phyloP scores from a whole-genome alignment of 116 monocot species.

The Papilionanthe hybrid region DNA sequence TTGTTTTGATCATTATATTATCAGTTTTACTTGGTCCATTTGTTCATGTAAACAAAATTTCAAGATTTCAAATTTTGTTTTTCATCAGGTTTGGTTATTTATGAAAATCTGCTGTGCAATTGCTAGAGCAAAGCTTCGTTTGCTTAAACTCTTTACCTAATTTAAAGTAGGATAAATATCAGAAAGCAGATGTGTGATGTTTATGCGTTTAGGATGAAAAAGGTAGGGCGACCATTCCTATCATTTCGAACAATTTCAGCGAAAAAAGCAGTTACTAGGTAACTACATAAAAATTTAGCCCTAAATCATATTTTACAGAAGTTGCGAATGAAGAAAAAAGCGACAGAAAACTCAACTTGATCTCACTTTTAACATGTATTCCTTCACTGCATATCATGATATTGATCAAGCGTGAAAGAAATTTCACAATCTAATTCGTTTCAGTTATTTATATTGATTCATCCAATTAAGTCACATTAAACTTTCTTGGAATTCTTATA shows the following conservation, averaged over 20 bases:
- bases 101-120: background rate
- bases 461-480: background rate
- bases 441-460: background rate
- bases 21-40: background rate
- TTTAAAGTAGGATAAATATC: too few species aligned
- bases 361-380: background rate
- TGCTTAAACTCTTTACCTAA: too few species aligned
- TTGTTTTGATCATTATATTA: background rate
- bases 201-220: too few species aligned
- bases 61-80: background rate
- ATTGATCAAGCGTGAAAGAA: background rate
- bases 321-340: too few species aligned
- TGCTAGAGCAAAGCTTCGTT: background rate
- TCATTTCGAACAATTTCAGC: too few species aligned
- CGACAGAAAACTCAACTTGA: background rate
- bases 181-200: too few species aligned
- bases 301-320: too few species aligned
- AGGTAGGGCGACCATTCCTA: too few species aligned
- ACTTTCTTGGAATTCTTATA: background rate
- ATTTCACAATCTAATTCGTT: conserved; percentile 1
- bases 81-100: background rate
- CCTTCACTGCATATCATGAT: background rate
- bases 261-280: too few species aligned
- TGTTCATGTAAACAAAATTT: background rate
- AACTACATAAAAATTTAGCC: too few species aligned